These are phyloP conservation scores for Huntiella omanensis DNA, from an alignment of 2,329 filamentous ascomycete genomes.

Conservation along the genomic window DNA sequence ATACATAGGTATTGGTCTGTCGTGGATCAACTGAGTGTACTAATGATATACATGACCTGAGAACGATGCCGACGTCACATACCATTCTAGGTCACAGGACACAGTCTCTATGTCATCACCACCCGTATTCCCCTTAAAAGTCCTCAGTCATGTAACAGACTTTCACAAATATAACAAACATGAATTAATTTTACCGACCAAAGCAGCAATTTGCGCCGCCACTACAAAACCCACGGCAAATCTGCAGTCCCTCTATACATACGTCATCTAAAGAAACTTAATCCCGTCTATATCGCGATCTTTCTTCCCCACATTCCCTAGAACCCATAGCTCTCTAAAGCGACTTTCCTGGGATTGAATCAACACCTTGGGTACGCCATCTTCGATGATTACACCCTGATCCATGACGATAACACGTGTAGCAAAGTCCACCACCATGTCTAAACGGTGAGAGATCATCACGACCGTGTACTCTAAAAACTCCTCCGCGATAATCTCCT, in stretches of 20 bases:
- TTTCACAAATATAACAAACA: no score
- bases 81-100: no score
- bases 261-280: not conserved
- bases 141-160: no score
- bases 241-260: not conserved
- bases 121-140: no score
- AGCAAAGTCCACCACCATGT: constrained; percentile 32
- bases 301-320: constrained; percentile 4
- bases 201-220: no score
- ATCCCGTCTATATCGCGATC: not conserved
- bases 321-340: constrained; percentile 18
- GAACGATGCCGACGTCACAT: no score
- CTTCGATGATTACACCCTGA: constrained; percentile 26
- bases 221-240: no score
- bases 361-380: constrained; percentile 14
- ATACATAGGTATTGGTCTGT: no score
- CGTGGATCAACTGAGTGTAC: no score
- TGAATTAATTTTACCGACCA: no score
- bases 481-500: constrained; percentile 22
- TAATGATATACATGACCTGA: no score
- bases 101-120: no score
- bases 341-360: constrained; percentile 15
- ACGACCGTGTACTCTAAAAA: constrained; percentile 32
- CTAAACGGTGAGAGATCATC: constrained; percentile 27
- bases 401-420: constrained; percentile 32